Base-by-base conservation (phyloP, 179 eudicot genomes). In the Vitellaria paradoxa region DNA sequence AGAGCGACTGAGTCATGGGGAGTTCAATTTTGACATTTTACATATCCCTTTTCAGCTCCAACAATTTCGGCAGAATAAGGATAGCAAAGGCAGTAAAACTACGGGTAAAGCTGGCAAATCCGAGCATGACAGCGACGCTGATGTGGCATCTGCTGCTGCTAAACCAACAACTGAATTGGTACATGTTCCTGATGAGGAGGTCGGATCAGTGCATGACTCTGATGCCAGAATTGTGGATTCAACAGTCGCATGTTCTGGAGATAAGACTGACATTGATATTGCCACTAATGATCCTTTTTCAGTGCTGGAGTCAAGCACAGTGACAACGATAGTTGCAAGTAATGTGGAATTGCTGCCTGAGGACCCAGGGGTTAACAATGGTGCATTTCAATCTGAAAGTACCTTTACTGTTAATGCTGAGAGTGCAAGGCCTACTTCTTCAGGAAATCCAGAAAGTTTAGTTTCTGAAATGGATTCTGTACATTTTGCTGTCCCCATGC, bases 21-120 rank as follows among this genome's bases (percentile, higher is more conserved):
- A 49, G 49, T 79, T 81, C 45, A 61, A 46, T 45, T 70, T 65
- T 85, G 75, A 68, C 30, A 76, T 76, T 63, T 62, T 50, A 20
- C 46, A 15, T 76, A 65, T 68, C 42, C 40, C 26, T 81, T 81
- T 69, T 57, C 92, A 95, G 99, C 96, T 96, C 72, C 92, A 90
- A 81, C 99, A 96, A 81, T 93, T 81, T 80, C 91, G 99, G 72
- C 89, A 90, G 80, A 91, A 95, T 79, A 93, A 93, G 84, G 91
- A 88, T 81, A 86, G 81, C 37, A 91, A 90, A 81, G 90, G 92
- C 14, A 81, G 86, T 73, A 92, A 75, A 56, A 83, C 90, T 5
- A 70, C 89, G 20, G 76, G 77, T 72, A 90, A 87, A 86, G 79
- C 79, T 77, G 81, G 82, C 80, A 86, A 81, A 61, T 72, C 91